phyloP scores from a whole-genome alignment of 2,329 filamentous ascomycete species.

The Cladosporium cucumerinum region DNA sequence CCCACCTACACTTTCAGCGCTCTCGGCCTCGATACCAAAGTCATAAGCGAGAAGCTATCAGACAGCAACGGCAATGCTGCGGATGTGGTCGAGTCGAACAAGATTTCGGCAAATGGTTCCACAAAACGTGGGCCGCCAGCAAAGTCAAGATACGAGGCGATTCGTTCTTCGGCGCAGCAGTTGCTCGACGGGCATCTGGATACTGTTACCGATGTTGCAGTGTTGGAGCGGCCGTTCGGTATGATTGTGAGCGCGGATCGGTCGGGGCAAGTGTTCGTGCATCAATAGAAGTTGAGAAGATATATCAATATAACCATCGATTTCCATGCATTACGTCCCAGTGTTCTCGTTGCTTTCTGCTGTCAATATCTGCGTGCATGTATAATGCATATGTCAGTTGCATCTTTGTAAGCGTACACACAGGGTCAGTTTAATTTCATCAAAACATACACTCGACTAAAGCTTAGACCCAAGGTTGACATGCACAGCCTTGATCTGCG shows the following conservation, averaged over 20 bases:
- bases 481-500: slow-evolving; percentile 55
- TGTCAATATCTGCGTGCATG: too few relatives aligned
- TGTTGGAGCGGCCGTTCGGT: slow-evolving; percentile 83
- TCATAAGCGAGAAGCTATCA: slow-evolving; percentile 37
- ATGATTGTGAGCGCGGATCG: slow-evolving; percentile 92
- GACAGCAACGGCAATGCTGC: slow-evolving; percentile 21
- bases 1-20: slow-evolving; percentile 62
- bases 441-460: slow-evolving; percentile 24
- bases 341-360: too few relatives aligned
- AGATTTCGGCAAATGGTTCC: slow-evolving; percentile 33
- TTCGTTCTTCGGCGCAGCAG: slow-evolving; percentile 80
- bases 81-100: slow-evolving; percentile 27
- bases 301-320: background rate
- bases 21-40: slow-evolving; percentile 41
- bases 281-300: slow-evolving; percentile 45
- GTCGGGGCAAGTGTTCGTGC: slow-evolving; percentile 85
- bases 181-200: slow-evolving; percentile 84
- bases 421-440: background rate
- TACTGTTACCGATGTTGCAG: slow-evolving; percentile 78
- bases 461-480: slow-evolving; percentile 47
- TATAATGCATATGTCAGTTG: background rate
- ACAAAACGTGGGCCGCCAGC: slow-evolving; percentile 30
- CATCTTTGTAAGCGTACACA: background rate
- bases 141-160: slow-evolving; percentile 77
- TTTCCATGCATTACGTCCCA: background rate